Evolutionary conservation across 2,329 filamentous ascomycete genomes (phyloP).

Genomic region (Exophiala sp.): DNA sequence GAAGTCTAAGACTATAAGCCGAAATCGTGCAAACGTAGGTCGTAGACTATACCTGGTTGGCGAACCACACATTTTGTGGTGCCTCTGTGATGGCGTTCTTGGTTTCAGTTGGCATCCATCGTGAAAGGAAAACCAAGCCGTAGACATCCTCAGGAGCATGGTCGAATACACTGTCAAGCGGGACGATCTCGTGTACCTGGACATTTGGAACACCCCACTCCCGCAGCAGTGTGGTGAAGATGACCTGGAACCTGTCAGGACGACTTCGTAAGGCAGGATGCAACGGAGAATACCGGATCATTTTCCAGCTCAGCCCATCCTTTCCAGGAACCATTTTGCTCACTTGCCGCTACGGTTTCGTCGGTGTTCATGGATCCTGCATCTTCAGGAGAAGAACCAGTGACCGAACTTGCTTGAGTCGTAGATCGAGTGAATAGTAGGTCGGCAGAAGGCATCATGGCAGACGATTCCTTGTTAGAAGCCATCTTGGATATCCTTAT

Average conservation of each 20-base stretch:
- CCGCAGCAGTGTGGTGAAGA: conserved; percentile 78
- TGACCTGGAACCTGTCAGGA: conserved; percentile 48
- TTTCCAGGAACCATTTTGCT: conserved; percentile 29
- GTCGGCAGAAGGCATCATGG: not conserved
- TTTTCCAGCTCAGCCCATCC: conserved; percentile 80
- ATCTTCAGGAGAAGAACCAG: conserved; percentile 6
- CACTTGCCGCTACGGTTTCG: not conserved
- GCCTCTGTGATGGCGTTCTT: conserved; percentile 50
- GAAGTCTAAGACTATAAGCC: conserved; percentile 53
- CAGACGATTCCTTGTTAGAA: not conserved
- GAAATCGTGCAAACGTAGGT: not conserved
- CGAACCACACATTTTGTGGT: conserved; percentile 76
- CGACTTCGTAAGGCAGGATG: too few relatives aligned
- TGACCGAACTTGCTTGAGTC: conserved; percentile 4
- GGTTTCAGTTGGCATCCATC: conserved; percentile 57
- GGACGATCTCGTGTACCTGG: conserved; percentile 69
- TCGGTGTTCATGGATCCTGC: conserved; percentile 5
- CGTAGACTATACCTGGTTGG: conserved; percentile 63
- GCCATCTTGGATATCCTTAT: not conserved
- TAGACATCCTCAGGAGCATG: conserved; percentile 57
- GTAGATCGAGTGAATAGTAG: not conserved
- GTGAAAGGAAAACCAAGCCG: conserved; percentile 84
- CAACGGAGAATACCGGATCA: conserved; percentile 59
- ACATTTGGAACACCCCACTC: conserved; percentile 70
- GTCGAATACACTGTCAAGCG: conserved; percentile 50